Evolutionary conservation across 441 rosid genomes (phyloP), one percentile per base, ranked within the genome.

Genomic region (Populus hybrid): DNA sequence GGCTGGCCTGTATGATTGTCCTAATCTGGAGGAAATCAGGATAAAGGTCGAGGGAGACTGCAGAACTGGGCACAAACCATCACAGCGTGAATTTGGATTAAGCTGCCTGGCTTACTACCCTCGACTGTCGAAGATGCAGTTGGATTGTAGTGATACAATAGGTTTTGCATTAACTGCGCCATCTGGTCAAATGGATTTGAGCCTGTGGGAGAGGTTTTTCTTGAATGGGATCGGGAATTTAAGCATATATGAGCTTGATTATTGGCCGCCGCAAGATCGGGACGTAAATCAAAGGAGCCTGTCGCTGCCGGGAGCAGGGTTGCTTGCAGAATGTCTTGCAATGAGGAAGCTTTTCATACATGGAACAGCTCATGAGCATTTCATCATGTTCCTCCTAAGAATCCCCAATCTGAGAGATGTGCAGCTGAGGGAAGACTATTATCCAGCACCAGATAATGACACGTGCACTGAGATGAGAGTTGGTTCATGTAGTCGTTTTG

Each of bases 221-320:
- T 84, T 96, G 78, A 86, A 85, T 2, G 96, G 95, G 35, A 91
- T 96, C 0, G 89, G 89, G 73, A 76, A 78, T 68, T 79, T 94
- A 85, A 85, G 73, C 83, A 90, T 94, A 8, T 85, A 32, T 3
- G 95, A 92, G 82, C 91, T 93, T 0, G 93, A 96, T 79, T 94
- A 96, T 72, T 96, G 98, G 97, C 98, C 97, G 4, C 97, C 99
- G 0, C 97, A 90, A 28, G 98, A 96, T 74, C 83, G 91, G 81
- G 98, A 94, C 2, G 97, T 94, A 20, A 92, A 96, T 81, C 99
- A 89, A 70, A 87, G 99, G 83, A 90, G 95, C 78, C 83, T 94
- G 23, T 85, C 97, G 2, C 92, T 92, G 20, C 94, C 98, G 0
- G 93, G 88, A 6, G 95, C 89, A 2, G 97, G 88, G 14, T 78